Percentiles rank a stretch among this genome's conserved stretches.
Conservation (phyloP, 139 green algal species). For the Tetradesmus lagerheimii region DNA sequence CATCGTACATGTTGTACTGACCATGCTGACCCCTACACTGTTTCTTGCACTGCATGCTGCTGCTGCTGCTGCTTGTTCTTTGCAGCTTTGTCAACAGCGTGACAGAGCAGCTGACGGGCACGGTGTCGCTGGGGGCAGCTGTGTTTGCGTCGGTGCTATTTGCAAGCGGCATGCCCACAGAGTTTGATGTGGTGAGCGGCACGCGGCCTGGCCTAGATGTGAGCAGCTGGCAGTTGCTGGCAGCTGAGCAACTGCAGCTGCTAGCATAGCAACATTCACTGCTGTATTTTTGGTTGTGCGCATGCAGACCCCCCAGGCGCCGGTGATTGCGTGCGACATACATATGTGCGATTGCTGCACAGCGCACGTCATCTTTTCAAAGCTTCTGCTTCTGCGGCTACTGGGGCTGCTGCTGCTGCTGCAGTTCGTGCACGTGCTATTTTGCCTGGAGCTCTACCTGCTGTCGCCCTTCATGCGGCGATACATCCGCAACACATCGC, state of each 20-base stretch:
- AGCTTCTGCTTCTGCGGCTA: not conserved
- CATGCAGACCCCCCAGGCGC: no score
- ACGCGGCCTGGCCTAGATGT: no score
- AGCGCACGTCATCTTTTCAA: no score
- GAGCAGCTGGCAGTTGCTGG: no score
- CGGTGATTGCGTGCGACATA: no score
- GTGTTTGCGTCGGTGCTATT: conserved; percentile 86
- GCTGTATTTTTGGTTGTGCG: no score
- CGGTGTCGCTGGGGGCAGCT: conserved; percentile 79
- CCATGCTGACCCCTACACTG: no score
- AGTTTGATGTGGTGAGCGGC: conserved; percentile 74
- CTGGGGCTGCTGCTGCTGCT: not conserved
- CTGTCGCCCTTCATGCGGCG: conserved; percentile 82
- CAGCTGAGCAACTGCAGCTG: no score
- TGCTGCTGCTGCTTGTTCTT: not conserved
- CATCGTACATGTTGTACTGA: no score
- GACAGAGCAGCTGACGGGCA: conserved; percentile 72
- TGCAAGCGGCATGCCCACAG: conserved; percentile 73
- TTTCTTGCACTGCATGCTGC: not conserved
- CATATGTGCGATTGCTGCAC: no score
- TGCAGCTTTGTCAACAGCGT: conserved; percentile 74
- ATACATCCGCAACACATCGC: conserved; percentile 59
- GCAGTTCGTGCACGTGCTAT: conserved; percentile 81
- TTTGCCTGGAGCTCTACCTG: conserved; percentile 86
- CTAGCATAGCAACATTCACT: no score